Evolutionary conservation across 352 stramenopile genomes (phyloP), one percentile per base, ranked within the genome.

Genomic region (Phytophthora chlamydospora): DNA sequence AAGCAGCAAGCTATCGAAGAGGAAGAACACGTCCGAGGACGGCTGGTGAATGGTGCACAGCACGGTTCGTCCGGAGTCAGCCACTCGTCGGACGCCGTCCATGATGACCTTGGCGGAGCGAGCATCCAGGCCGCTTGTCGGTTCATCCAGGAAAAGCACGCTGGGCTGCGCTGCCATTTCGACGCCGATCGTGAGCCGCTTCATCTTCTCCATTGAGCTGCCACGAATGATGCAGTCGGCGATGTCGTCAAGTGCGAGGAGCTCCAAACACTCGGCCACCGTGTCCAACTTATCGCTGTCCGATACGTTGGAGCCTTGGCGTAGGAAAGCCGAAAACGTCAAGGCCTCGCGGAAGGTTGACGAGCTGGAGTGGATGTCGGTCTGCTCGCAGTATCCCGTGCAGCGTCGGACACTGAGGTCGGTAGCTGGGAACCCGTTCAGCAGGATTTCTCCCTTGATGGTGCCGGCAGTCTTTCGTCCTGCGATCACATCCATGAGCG

Each of bases 21-120:
- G 79, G 19, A 85, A 79, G 29, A 98, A 97, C 0, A 98, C 85
- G 41, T 97, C 86, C 9, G 44, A 51, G 2, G 74, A 89, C 13
- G 93, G 93, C 67, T 98, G 93, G 62, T 98, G 93, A 66, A 98
- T 98, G 17, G 89, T 97, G 40, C 93, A 97, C 1, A 97, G 59
- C 2, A 97, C 76, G 6, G 81, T 93, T 12, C 76, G 67, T 6
- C 90, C 88, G 7, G 76, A 76, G 38, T 75, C 56, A 2, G 90
- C 89, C n/a, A 97, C 79, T 43, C 95, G 91, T 58, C 92, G 88
- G 7, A 97, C 75, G 0, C 93, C 76, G 12, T 94, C 74, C 60
- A 97, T 56, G 21, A 56, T 56, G 6, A 56, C 33, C 5, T 56
- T 56, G 4, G 48, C 48, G 7, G 48, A 56, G 88, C 69, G 53